These are phyloP conservation scores for Thymus quinquecostatus DNA, from an alignment of 257 asterid species.

Conservation along the genomic window DNA sequence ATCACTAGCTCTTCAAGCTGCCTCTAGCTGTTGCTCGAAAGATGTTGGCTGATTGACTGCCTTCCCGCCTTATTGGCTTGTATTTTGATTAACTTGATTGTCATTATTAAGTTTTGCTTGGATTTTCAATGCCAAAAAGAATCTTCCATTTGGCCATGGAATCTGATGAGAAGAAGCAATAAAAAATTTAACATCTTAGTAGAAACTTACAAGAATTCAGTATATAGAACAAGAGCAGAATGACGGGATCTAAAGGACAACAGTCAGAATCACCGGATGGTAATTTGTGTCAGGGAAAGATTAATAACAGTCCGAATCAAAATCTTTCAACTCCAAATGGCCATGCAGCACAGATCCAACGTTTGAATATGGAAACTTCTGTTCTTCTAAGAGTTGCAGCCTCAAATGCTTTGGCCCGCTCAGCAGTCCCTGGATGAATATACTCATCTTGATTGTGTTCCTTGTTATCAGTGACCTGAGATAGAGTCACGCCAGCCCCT, in stretches of 20 bases:
- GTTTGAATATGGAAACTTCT: conserved; percentile 48
- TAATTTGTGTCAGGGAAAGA: too few species aligned
- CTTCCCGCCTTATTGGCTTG: conserved; percentile 42
- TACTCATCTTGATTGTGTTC: conserved; percentile 50
- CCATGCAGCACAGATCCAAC: neutral
- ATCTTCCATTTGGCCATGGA: conserved; percentile 86
- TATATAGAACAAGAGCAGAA: neutral
- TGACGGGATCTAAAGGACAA: too few species aligned
- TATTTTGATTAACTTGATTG: conserved; percentile 40
- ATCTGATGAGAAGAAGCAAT: conserved; percentile 49
- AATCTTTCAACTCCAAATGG: neutral
- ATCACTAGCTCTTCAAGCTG: conserved; percentile 85
- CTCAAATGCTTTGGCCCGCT: conserved; percentile 85
- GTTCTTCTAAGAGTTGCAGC: conserved; percentile 91
- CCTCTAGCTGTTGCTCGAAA: conserved; percentile 91
- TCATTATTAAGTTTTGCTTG: conserved; percentile 37
- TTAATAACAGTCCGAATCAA: too few species aligned
- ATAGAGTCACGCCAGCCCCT: conserved; percentile 41
- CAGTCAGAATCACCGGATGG: too few species aligned
- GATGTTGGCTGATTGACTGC: conserved; percentile 50
- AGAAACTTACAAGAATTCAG: neutral
- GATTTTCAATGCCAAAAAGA: conserved; percentile 60
- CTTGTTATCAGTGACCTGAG: conserved; percentile 43
- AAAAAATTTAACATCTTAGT: neutral
- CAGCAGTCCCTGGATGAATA: conserved; percentile 55